These are phyloP conservation scores for Dactylonectria estremocensis DNA, from an alignment of 2,329 filamentous ascomycete genomes.

Conservation along the genomic window DNA sequence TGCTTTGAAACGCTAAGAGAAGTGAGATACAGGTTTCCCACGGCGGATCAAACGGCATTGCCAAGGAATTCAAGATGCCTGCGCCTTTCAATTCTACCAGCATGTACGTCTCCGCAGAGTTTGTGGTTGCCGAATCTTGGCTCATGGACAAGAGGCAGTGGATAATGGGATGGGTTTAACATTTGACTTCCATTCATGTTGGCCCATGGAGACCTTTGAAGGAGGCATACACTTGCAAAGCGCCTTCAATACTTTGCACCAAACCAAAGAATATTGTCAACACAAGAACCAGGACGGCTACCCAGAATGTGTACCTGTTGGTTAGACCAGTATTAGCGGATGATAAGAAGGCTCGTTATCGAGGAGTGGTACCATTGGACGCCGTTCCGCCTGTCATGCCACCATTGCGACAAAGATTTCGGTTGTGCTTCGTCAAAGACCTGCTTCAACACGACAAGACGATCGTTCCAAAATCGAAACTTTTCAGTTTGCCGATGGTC, in stretches of 20 bases:
- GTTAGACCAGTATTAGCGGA: neutral
- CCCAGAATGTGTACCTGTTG: conserved; percentile 15
- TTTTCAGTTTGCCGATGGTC: conserved; percentile 1
- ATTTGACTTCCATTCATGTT: neutral
- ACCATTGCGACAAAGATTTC: conserved; percentile 11
- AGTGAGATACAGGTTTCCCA: too few species aligned
- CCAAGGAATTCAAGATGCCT: neutral
- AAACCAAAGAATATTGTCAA: conserved; percentile 11
- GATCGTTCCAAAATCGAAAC: conserved; percentile 9
- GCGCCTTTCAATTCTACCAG: neutral
- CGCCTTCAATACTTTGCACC: neutral
- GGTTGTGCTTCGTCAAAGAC: conserved; percentile 17
- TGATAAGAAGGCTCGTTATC: neutral
- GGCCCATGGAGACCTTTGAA: neutral
- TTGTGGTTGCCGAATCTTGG: neutral
- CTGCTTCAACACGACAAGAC: conserved; percentile 14
- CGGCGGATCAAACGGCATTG: neutral
- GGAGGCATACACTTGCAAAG: neutral
- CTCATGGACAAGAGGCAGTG: neutral
- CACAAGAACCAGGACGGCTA: neutral
- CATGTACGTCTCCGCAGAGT: neutral
- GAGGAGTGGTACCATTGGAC: neutral
- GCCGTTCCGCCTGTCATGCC: conserved; percentile 9
- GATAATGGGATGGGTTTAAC: neutral
- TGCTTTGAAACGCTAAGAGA: too few species aligned